phyloP scores from a whole-genome alignment of 352 stramenopile genomes.

The Pythium angustatum region DNA sequence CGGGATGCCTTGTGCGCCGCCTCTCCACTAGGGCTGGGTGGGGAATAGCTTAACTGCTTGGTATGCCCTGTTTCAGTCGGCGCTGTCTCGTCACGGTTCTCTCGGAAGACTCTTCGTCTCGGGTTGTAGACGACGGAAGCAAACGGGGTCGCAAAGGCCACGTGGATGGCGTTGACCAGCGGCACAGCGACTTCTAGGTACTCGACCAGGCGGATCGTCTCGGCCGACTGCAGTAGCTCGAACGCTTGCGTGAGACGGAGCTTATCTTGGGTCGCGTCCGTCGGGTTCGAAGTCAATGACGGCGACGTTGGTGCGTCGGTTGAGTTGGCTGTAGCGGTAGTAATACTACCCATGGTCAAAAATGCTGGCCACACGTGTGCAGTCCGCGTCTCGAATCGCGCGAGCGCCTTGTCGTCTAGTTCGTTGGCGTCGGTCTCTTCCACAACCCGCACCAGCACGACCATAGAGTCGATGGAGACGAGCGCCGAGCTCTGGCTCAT shows the following conservation, averaged over 20 bases:
- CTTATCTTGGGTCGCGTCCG: neutral
- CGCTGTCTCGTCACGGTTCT: neutral
- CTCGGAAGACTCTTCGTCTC: neutral
- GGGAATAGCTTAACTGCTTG: no score
- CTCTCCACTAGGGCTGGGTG: no score
- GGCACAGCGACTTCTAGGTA: constrained; percentile 24
- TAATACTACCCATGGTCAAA: no score
- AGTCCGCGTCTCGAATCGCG: no score
- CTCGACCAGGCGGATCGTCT: constrained; percentile 28
- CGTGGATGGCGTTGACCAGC: constrained; percentile 6
- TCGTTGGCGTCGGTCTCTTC: neutral
- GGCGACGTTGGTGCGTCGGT: no score
- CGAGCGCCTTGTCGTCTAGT: no score
- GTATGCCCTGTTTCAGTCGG: no score
- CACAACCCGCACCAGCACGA: constrained; percentile 1
- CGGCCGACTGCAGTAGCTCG: constrained; percentile 10
- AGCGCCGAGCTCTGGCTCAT: constrained; percentile 1
- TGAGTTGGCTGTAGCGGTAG: no score
- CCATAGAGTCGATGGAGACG: no score
- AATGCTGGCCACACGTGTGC: no score
- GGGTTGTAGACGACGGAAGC: constrained; percentile 19
- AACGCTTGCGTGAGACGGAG: neutral
- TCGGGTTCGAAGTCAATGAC: neutral
- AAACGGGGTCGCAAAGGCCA: constrained; percentile 13
- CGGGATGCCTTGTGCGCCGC: no score